A percentile compares a stretch with the other conserved stretches of the same genome.
These are phyloP conservation scores for Sporobolomyces phaffii DNA, from an alignment of 768 basidiomycete genomes.

Conservation along the genomic window DNA sequence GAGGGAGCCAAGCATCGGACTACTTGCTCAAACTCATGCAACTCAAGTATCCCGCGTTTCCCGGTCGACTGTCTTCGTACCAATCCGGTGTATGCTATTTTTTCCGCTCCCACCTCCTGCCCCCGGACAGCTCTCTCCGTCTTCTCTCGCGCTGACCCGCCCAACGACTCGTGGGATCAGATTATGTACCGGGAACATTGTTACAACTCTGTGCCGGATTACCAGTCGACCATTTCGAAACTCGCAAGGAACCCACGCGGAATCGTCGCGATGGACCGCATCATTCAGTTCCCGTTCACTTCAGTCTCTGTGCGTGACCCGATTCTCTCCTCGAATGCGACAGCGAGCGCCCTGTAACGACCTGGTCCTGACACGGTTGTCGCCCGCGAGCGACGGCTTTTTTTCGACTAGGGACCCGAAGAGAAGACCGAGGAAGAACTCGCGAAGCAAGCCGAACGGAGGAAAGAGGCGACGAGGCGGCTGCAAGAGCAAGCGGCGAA, in stretches of 20 bases:
- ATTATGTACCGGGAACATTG: conserved; percentile 88
- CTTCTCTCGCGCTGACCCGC: background rate
- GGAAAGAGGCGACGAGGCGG: conserved; percentile 77
- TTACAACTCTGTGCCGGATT: conserved; percentile 67
- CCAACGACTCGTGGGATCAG: conserved; percentile 49
- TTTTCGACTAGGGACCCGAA: conserved; percentile 64
- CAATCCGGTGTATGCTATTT: conserved; percentile 63
- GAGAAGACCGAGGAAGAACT: conserved; percentile 75
- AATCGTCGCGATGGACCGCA: conserved; percentile 60
- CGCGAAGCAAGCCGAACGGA: conserved; percentile 24
- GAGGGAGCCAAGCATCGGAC: conserved; percentile 79
- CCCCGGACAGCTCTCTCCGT: background rate
- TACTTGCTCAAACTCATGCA: conserved; percentile 88
- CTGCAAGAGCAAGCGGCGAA: conserved; percentile 87
- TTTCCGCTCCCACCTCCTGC: background rate
- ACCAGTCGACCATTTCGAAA: conserved; percentile 59
- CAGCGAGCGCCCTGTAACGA: no score
- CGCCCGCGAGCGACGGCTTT: background rate
- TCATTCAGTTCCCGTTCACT: conserved; percentile 83
- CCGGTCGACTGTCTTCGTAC: conserved; percentile 66
- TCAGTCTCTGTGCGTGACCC: background rate
- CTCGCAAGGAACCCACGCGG: conserved; percentile 60
- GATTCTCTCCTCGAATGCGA: no score
- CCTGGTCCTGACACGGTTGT: no score
- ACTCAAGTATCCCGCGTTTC: conserved; percentile 89